Base-by-base conservation (phyloP, 495 filamentous ascomycete species). In the Achaetomiella virescens region DNA sequence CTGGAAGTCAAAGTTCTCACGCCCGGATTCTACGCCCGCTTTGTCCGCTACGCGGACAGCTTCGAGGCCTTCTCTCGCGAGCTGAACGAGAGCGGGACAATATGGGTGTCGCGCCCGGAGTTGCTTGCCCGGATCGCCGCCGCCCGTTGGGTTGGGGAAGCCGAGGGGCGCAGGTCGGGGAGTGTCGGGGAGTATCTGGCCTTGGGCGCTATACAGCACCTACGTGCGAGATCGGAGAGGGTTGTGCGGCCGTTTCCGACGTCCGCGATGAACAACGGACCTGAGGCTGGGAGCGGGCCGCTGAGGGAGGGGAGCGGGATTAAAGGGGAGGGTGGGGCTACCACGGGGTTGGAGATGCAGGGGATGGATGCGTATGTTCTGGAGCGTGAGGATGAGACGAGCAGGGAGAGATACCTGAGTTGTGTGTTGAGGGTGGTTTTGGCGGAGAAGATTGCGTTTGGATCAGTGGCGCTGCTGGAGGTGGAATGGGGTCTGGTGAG, bases 21-120 rank as follows among this genome's bases (percentile, higher is more conserved):
- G 0, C 82, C 84, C 1, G 71, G 66, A 1, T 87, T 87, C 62
- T 87, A 86, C 64, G 72, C 77, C 41, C 70, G 76, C 43, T 77
- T 86, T 43, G 75, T 79, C 20, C 69, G 76, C 57, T 80, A 82
- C 56, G 61, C 72, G 8, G 70, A 81, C 59, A 67, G 74, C 24
- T 61, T 77, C 14, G 76, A 81, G 57, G 80, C 74, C 1, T 63
- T 85, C 33, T 70, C 76, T 40, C 66, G 68, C 37, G 79, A 84
- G 59, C 56, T 74, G 12, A 63, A 73, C 18, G 76, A 78, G 55
- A 80, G 71, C 59, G 65, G 66, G 24, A 86, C 78, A 1, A 64
- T 84, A 20, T 73, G 69, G 64, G 62, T 83, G 37, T 80, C 81
- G 2, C 59, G 73, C 5, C 72, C 72, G 1, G 66, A 73, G 20